phyloP scores from a whole-genome alignment of 371 early-diverging fungal genomes.

The Mycotypha africana region DNA sequence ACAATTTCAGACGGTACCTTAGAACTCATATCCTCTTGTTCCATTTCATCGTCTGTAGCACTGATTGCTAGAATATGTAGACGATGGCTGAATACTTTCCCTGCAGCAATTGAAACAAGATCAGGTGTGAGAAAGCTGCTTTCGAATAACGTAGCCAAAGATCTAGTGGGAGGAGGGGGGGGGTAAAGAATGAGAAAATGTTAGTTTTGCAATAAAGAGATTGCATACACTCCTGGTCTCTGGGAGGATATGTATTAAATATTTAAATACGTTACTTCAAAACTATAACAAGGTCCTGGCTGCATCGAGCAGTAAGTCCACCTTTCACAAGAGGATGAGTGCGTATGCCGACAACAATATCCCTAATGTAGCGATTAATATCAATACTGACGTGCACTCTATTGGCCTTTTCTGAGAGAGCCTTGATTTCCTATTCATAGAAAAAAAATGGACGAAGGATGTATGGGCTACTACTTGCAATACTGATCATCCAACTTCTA shows the following conservation, averaged over 20 bases:
- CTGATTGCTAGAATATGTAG: conserved; percentile 17
- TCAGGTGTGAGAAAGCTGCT: conserved; percentile 57
- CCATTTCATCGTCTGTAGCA: conserved; percentile 17
- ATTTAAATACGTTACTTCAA: conserved; percentile 56
- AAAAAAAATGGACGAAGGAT: too few relatives aligned
- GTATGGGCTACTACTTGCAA: background rate
- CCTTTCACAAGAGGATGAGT: conserved; percentile 56
- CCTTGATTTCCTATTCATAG: conserved; percentile 42
- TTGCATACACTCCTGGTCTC: too few relatives aligned
- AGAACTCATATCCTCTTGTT: conserved; percentile 18
- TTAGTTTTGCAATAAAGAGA: background rate
- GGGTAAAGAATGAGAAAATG: background rate
- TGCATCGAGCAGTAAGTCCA: conserved; percentile 56
- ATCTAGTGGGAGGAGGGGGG: conserved; percentile 12
- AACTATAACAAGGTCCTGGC: conserved; percentile 49
- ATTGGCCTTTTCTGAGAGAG: conserved; percentile 38
- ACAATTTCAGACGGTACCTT: conserved; percentile 23
- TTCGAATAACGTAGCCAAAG: conserved; percentile 51
- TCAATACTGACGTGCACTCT: conserved; percentile 53
- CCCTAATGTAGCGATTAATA: conserved; percentile 54
- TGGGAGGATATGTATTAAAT: too few relatives aligned
- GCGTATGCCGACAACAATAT: conserved; percentile 57
- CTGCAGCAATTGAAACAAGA: conserved; percentile 51
- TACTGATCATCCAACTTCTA: too few relatives aligned
- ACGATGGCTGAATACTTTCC: conserved; percentile 51